Percentiles rank a stretch among this genome's conserved stretches.
These are phyloP conservation scores for Avicennia marina DNA, from an alignment of 257 asterid genomes.

Conservation along the genomic window DNA sequence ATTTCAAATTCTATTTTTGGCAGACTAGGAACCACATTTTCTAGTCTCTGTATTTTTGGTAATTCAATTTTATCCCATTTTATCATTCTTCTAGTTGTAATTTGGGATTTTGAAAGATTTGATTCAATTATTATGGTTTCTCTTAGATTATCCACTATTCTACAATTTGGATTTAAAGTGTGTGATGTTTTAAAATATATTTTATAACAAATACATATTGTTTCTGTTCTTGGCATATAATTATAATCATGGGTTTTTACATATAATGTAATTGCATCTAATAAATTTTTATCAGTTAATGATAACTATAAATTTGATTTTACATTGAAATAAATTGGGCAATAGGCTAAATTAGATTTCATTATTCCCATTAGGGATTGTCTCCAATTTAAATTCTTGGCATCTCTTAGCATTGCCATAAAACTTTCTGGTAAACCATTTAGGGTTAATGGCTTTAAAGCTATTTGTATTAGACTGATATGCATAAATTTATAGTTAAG, in stretches of 20 bases:
- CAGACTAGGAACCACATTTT: too few relatives aligned
- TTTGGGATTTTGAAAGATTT: not conserved
- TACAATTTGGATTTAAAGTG: not conserved
- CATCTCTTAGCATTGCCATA: conserved; percentile 4
- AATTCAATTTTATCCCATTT: conserved; percentile 7
- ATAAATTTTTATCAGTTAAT: not conserved
- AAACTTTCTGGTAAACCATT: conserved; percentile 8
- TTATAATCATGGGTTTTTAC: conserved; percentile 6
- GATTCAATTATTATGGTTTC: not conserved
- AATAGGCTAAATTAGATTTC: not conserved
- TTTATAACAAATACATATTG: conserved; percentile 6
- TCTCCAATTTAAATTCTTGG: not conserved
- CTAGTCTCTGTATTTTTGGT: too few relatives aligned
- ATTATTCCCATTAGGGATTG: conserved; percentile 3
- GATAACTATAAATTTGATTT: conserved; percentile 1
- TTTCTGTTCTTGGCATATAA: not conserved
- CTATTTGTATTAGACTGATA: not conserved
- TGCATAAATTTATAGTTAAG: not conserved
- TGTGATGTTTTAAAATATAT: not conserved
- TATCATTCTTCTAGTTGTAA: not conserved
- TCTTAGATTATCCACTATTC: not conserved
- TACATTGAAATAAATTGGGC: not conserved
- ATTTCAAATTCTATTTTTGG: too few relatives aligned
- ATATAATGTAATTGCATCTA: conserved; percentile 1
- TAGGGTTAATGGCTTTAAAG: conserved; percentile 3